These are phyloP conservation scores for Puccinia hordei DNA, from an alignment of 1,284 basidiomycete genomes.

Conservation along the genomic window DNA sequence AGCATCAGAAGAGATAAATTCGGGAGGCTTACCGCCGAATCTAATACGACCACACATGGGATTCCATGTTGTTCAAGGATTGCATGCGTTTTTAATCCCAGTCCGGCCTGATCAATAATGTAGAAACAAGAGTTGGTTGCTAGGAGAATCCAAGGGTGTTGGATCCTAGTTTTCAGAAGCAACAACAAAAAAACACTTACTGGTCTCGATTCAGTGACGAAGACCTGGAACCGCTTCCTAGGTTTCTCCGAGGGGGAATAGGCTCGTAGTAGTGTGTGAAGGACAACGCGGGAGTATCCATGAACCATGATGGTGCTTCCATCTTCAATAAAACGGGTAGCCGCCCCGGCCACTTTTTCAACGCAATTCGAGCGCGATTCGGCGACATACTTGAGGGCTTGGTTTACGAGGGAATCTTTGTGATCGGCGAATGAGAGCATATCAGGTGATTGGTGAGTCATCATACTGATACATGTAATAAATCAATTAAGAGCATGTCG, in stretches of 20 bases:
- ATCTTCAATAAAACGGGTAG: conserved; percentile 42
- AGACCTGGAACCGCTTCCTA: conserved; percentile 90
- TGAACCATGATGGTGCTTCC: conserved; percentile 81
- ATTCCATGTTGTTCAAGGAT: conserved; percentile 80
- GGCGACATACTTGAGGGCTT: conserved; percentile 74
- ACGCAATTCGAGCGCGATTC: conserved; percentile 67
- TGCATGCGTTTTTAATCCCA: conserved; percentile 83
- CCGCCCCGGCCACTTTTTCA: conserved; percentile 20
- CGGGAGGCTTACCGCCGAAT: conserved; percentile 72
- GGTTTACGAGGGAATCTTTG: conserved; percentile 75
- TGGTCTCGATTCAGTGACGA: conserved; percentile 92
- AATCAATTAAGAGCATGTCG: background rate
- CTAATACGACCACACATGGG: conserved; percentile 89
- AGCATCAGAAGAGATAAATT: background rate
- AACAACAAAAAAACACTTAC: conserved; percentile 63
- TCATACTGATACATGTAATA: conserved; percentile 59
- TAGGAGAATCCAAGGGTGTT: background rate
- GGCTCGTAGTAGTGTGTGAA: conserved; percentile 78
- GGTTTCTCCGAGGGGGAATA: conserved; percentile 68
- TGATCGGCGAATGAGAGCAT: conserved; percentile 72
- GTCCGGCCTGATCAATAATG: conserved; percentile 49
- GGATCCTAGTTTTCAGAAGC: too few species aligned
- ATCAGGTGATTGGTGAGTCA: conserved; percentile 54
- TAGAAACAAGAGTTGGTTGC: background rate
- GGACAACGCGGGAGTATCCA: conserved; percentile 92